These are phyloP conservation scores for Colletotrichum shisoi DNA, from an alignment of 2,329 filamentous ascomycete genomes.

Conservation along the genomic window DNA sequence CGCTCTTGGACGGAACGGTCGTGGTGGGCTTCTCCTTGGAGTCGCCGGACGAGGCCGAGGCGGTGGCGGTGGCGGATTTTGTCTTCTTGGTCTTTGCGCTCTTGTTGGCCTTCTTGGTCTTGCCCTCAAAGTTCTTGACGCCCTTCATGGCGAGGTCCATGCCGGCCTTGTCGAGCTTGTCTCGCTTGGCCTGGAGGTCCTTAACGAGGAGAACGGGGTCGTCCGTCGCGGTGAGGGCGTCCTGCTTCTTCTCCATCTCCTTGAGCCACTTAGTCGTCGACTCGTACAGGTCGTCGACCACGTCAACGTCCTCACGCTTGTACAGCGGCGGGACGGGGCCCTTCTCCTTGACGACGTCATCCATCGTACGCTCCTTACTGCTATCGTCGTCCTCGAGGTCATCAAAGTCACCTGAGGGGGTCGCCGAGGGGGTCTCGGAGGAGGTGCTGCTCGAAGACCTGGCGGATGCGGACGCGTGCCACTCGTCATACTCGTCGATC, in stretches of 20 bases:
- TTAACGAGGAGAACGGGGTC: slow-evolving; percentile 77
- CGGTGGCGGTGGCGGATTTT: slow-evolving; percentile 52
- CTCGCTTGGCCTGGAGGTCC: slow-evolving; percentile 73
- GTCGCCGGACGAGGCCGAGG: slow-evolving; percentile 39
- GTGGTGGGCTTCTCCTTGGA: slow-evolving; percentile 48
- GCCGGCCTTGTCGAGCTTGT: slow-evolving; percentile 74
- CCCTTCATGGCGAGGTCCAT: slow-evolving; percentile 76
- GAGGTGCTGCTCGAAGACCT: slow-evolving; percentile 55
- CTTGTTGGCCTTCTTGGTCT: slow-evolving; percentile 53
- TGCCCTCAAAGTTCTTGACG: slow-evolving; percentile 63
- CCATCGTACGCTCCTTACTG: slow-evolving; percentile 54
- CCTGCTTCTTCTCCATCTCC: slow-evolving; percentile 74
- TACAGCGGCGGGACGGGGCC: slow-evolving; percentile 73
- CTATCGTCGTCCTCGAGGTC: slow-evolving; percentile 78
- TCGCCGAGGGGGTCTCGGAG: slow-evolving; percentile 53
- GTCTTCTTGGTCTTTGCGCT: slow-evolving; percentile 53
- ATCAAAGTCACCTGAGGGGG: slow-evolving; percentile 67
- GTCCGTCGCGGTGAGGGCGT: slow-evolving; percentile 71
- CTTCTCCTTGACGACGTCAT: slow-evolving; percentile 55
- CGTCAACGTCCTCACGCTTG: slow-evolving; percentile 73
- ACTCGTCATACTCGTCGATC: slow-evolving; percentile 72
- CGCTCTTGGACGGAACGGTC: slow-evolving; percentile 45
- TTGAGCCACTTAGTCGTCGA: slow-evolving; percentile 77
- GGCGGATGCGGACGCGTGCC: slow-evolving; percentile 62
- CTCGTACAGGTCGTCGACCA: slow-evolving; percentile 68